phyloP scores from a whole-genome alignment of 2,329 filamentous ascomycete species.

The Fusarium liriodendri region DNA sequence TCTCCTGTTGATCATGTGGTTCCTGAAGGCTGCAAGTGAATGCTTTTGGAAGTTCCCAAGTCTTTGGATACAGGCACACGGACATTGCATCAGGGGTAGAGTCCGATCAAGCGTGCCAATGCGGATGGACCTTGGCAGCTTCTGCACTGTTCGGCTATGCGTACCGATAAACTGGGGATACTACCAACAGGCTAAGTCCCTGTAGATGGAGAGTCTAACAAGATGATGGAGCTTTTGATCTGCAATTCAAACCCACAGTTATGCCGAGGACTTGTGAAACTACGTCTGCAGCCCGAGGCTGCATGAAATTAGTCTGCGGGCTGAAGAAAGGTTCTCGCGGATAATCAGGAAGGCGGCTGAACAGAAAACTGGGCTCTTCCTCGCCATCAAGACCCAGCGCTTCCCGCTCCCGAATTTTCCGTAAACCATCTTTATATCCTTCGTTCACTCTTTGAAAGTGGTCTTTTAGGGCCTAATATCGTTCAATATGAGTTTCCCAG shows the following conservation, averaged over 20 bases:
- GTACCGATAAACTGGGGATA: not conserved
- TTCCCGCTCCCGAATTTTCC: not conserved
- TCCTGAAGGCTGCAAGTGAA: not conserved
- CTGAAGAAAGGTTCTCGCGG: not conserved
- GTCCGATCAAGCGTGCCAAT: constrained; percentile 1
- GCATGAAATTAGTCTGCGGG: not conserved
- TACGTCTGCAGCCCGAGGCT: not conserved
- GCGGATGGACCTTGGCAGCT: not conserved
- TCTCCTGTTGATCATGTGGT: constrained; percentile 3
- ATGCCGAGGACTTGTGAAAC: not conserved
- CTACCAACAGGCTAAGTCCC: not conserved
- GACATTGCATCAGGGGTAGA: not conserved
- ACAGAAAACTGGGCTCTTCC: not conserved
- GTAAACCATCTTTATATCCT: not conserved
- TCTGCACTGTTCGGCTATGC: not conserved
- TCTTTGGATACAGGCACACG: not conserved
- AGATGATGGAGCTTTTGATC: not conserved
- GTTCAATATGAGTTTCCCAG: constrained; percentile 24
- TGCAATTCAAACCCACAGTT: not conserved
- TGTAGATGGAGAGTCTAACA: not conserved
- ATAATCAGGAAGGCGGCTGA: not conserved
- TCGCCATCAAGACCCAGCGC: not conserved
- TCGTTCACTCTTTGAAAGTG: not conserved
- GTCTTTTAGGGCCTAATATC: not conserved
- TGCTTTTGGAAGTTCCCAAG: not conserved